These are phyloP conservation scores for Daedaleopsis sinensis DNA, from an alignment of 768 basidiomycete species.

Conservation along the genomic window DNA sequence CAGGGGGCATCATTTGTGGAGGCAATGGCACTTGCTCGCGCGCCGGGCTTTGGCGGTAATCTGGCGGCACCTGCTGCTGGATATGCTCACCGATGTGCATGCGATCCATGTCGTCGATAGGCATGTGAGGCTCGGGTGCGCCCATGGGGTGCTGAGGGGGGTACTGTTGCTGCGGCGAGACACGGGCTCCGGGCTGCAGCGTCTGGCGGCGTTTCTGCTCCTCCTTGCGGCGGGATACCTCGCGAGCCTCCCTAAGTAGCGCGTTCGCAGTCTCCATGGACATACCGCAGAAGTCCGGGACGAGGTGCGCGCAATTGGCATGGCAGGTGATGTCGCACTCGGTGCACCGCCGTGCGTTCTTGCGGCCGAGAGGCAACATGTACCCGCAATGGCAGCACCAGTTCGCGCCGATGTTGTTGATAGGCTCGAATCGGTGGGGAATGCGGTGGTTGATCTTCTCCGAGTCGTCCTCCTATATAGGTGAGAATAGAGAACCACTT, in stretches of 20 bases:
- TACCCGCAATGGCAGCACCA: slow-evolving; percentile 99
- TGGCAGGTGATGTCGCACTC: slow-evolving; percentile 98
- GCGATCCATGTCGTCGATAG: slow-evolving; percentile 29
- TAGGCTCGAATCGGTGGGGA: slow-evolving; percentile 95
- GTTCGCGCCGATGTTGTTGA: slow-evolving; percentile 96
- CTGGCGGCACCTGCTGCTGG: slow-evolving; percentile 9
- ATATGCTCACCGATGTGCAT: slow-evolving; percentile 22
- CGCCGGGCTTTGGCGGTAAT: slow-evolving; percentile 16
- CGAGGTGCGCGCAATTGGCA: slow-evolving; percentile 95
- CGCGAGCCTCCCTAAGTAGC: slow-evolving; percentile 65
- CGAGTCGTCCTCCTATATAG: slow-evolving; percentile 84
- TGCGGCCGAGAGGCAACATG: slow-evolving; percentile 94
- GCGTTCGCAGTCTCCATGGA: slow-evolving; percentile 99
- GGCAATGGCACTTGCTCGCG: slow-evolving; percentile 16
- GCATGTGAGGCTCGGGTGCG: slow-evolving; percentile 23
- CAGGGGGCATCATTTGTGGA: slow-evolving; percentile 8
- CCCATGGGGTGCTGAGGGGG: slow-evolving; percentile 20
- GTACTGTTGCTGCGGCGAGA: slow-evolving; percentile 34
- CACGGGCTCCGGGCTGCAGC: slow-evolving; percentile 34
- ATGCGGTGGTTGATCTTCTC: slow-evolving; percentile 99
- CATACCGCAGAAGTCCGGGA: slow-evolving; percentile 99
- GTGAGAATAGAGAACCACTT: neutral
- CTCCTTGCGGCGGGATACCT: slow-evolving; percentile 83
- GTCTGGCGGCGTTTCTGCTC: slow-evolving; percentile 43
- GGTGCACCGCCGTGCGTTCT: slow-evolving; percentile 93